phyloP scores from a whole-genome alignment of 768 basidiomycete genomes.

The Kwoniella dejecticola region DNA sequence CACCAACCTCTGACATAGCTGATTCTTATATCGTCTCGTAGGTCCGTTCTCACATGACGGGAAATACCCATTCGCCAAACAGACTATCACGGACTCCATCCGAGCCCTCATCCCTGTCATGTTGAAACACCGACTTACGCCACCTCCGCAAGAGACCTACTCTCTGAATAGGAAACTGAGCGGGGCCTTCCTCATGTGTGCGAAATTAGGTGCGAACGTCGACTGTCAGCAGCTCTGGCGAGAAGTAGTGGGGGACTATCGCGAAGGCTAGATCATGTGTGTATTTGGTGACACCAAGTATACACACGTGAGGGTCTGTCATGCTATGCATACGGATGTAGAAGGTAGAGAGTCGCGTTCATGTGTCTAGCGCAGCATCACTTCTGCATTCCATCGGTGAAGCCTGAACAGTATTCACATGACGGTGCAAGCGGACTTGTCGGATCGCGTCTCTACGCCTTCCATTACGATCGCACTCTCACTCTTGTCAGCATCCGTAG shows the following conservation, averaged over 20 bases:
- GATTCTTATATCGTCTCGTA: background rate
- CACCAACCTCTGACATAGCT: background rate
- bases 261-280: constrained; percentile 25
- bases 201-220: constrained; percentile 69
- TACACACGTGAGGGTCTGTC: no score
- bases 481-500: no score
- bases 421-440: no score
- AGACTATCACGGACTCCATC: constrained; percentile 71
- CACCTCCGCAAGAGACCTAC: constrained; percentile 92
- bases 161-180: constrained; percentile 73
- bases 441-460: no score
- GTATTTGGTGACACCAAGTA: no score
- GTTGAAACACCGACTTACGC: constrained; percentile 82
- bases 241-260: constrained; percentile 61
- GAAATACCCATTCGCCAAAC: constrained; percentile 72
- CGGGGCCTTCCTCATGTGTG: constrained; percentile 59
- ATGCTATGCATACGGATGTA: no score
- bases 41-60: constrained; percentile 78
- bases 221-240: constrained; percentile 78
- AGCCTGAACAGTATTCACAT: no score
- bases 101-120: constrained; percentile 83
- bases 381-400: no score
- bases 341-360: no score
- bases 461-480: no score
- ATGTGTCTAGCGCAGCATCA: no score